phyloP scores from a whole-genome alignment of 2,329 filamentous ascomycete species.

The Fusarium drepaniforme region DNA sequence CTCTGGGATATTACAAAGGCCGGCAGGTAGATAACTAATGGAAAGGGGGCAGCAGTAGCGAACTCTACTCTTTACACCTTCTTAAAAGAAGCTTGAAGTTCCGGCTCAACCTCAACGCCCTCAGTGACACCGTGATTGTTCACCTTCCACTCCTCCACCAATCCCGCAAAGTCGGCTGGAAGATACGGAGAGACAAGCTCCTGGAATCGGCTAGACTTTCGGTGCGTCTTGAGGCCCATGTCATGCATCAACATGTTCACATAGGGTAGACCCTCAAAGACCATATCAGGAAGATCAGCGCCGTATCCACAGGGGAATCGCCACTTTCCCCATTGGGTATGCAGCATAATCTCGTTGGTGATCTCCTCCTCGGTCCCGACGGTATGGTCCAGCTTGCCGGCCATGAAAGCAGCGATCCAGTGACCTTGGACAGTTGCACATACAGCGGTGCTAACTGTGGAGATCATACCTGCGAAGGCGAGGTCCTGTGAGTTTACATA shows the following conservation, averaged over 20 bases:
- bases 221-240: slow-evolving; percentile 64
- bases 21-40: not conserved
- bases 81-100: not conserved
- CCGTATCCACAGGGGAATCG: slow-evolving; percentile 77
- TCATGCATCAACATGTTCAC: slow-evolving; percentile 69
- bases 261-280: slow-evolving; percentile 80
- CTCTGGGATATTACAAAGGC: not conserved
- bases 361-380: slow-evolving; percentile 51
- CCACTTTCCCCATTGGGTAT: slow-evolving; percentile 77
- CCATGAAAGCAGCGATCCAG: not conserved
- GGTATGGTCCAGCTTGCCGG: not conserved
- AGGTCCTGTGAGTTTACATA: not conserved
- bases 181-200: slow-evolving; percentile 38
- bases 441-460: not conserved
- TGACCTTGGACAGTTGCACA: not conserved
- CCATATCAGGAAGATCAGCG: slow-evolving; percentile 73
- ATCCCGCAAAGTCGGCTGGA: slow-evolving; percentile 39
- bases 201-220: slow-evolving; percentile 20
- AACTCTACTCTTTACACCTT: not conserved
- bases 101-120: not conserved
- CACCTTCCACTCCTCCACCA: slow-evolving; percentile 45
- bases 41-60: not conserved
- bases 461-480: not conserved
- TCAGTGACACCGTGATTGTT: not conserved
- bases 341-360: slow-evolving; percentile 69